Conservation (phyloP, 352 stramenopile species). For the Peronospora belbahrii region DNA sequence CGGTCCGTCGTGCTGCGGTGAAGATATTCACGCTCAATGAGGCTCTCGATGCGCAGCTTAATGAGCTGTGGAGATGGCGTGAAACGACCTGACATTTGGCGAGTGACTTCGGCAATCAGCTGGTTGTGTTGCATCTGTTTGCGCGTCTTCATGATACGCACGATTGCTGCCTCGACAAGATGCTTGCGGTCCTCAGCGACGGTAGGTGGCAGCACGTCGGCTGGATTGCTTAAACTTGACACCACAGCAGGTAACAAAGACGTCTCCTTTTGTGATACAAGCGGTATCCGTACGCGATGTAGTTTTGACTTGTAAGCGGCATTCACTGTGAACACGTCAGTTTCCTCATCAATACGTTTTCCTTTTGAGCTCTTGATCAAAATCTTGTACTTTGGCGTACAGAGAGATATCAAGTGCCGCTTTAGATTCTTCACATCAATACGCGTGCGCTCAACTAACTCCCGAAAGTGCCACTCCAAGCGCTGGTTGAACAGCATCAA, state of each 20-base stretch:
- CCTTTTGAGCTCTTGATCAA: slow-evolving; percentile 96
- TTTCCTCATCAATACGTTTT: slow-evolving; percentile 91
- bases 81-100: slow-evolving; percentile 88
- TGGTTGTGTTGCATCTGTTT: slow-evolving; percentile 90
- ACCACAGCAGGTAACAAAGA: slow-evolving; percentile 38
- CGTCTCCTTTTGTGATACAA: slow-evolving; percentile 81
- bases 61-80: slow-evolving; percentile 91
- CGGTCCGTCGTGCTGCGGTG: slow-evolving; percentile 90
- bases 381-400: slow-evolving; percentile 96
- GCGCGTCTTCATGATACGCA: slow-evolving; percentile 94
- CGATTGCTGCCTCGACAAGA: slow-evolving; percentile 90
- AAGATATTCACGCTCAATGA: slow-evolving; percentile 99
- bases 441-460: slow-evolving; percentile 86
- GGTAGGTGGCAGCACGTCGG: slow-evolving; percentile 76
- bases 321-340: slow-evolving; percentile 93
- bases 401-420: slow-evolving; percentile 95
- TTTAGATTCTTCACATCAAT: slow-evolving; percentile 87
- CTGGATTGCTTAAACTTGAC: slow-evolving; percentile 27
- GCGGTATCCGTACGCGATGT: slow-evolving; percentile 72
- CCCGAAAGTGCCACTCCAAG: slow-evolving; percentile 67
- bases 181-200: slow-evolving; percentile 96
- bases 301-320: slow-evolving; percentile 92
- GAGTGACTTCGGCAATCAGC: slow-evolving; percentile 87
- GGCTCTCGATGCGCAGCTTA: slow-evolving; percentile 97
- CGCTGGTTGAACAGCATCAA: slow-evolving; percentile 95